Base-by-base conservation (phyloP, 495 filamentous ascomycete genomes). In the Zalerion maritima region DNA sequence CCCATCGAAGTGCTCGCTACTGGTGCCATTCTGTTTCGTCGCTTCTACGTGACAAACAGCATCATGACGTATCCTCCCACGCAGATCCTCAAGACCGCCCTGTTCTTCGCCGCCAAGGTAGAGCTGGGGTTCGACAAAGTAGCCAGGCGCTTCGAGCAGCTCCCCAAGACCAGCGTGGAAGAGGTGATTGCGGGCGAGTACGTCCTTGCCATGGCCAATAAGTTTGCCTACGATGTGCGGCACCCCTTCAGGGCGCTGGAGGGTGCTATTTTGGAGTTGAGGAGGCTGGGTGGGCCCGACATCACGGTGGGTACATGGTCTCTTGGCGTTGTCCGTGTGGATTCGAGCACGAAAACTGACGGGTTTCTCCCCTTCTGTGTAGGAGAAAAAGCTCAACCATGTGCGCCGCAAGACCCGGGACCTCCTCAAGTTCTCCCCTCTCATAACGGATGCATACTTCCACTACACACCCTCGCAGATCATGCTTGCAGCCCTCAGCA, bases 381-480 rank as follows among this genome's bases (percentile, higher is more conserved):
- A 52, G 42, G 40, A 55, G 15, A 38, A 51, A 13, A 62, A 83
- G 8, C 69, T 92, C 30, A 59, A 61, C 16, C 52, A 57, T 5
- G 83, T 82, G 2, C 83, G 93, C 44, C 57, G 51, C 18, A 68
- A 59, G 32, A 80, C 85, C 4, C 70, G 75, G 24, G 67, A 75
- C 3, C 60, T 79, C 21, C 65, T 94, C 19, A 84, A 83, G 36
- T 73, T 69, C 24, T 75, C 79, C 27, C 81, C 84, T 1, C 57
- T 89, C 23, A 67, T 93, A 39, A 87, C 87, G 15, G 89, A 97
- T 45, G 84, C 68, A 13, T 94, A 94, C 56, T 94, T 96, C 60
- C 75, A 93, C 44, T 96, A 81, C 55, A 92, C 91, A 2, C 91
- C 89, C 0, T 77, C 79, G 9, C 89, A 97, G 50, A 89, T 94